Evolutionary conservation across 345 rosid genomes (phyloP).

Genomic region (Stellera chamaejasme): DNA sequence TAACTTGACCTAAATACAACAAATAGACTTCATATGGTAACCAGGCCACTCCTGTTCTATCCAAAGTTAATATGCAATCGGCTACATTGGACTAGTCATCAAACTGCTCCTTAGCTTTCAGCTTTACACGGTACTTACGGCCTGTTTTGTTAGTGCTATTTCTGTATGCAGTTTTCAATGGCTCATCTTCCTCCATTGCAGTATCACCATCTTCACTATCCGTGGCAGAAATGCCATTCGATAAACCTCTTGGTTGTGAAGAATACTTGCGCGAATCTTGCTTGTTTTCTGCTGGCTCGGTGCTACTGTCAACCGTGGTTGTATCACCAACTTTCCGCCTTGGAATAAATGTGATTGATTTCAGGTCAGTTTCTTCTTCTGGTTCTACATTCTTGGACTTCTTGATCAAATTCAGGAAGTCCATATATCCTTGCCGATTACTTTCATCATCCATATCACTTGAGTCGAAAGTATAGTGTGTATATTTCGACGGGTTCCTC

Average conservation of each 20-base stretch:
- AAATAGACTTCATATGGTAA: too few species aligned
- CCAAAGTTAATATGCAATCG: too few species aligned
- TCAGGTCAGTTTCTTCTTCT: constrained; percentile 33
- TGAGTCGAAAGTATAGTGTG: constrained; percentile 50
- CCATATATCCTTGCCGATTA: constrained; percentile 54
- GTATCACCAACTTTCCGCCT: constrained; percentile 34
- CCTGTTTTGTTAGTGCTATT: constrained; percentile 21
- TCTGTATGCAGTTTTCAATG: constrained; percentile 21
- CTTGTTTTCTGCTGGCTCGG: constrained; percentile 15
- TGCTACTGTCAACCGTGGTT: constrained; percentile 17
- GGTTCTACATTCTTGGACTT: constrained; percentile 16
- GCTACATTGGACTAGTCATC: constrained; percentile 16
- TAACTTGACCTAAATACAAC: too few species aligned
- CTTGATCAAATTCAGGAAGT: constrained; percentile 39
- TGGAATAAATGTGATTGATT: constrained; percentile 54
- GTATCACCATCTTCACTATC: constrained; percentile 31
- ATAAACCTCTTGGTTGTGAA: constrained; percentile 19
- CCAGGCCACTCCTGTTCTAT: too few species aligned
- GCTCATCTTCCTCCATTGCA: constrained; percentile 72
- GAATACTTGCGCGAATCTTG: constrained; percentile 22
- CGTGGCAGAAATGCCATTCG: constrained; percentile 31
- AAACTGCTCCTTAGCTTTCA: constrained; percentile 29
- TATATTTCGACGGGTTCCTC: constrained; percentile 69
- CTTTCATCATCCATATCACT: constrained; percentile 58
- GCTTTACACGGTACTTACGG: constrained; percentile 52